Conservation (phyloP, 768 basidiomycete genomes). For the Termitomyces sp. region DNA sequence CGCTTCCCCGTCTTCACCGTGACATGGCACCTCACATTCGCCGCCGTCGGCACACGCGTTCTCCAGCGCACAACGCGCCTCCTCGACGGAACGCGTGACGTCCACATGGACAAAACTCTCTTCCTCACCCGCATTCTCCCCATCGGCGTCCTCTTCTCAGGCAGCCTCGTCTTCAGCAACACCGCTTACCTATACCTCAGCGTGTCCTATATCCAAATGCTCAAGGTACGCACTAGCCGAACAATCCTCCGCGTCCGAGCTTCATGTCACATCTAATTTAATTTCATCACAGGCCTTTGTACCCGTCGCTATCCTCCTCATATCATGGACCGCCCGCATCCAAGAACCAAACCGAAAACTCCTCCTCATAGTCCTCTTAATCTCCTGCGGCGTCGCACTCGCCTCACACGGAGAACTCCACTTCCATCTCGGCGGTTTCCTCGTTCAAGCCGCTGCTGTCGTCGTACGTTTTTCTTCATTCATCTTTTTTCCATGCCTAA, state of each 20-base stretch:
- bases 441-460: constrained; percentile 85
- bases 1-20: constrained; percentile 91
- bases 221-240: constrained; percentile 44
- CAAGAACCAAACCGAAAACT: constrained; percentile 84
- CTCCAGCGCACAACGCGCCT: constrained; percentile 79
- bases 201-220: constrained; percentile 96
- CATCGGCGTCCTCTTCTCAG: constrained; percentile 91
- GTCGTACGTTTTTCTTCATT: constrained; percentile 45
- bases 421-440: constrained; percentile 85
- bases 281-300: constrained; percentile 69
- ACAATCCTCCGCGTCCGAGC: no score
- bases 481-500: neutral
- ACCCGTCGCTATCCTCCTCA: constrained; percentile 86
- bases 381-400: constrained; percentile 85
- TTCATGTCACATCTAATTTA: no score
- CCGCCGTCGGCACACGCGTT: constrained; percentile 82
- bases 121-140: constrained; percentile 87
- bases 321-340: constrained; percentile 88
- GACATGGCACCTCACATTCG: constrained; percentile 79
- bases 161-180: constrained; percentile 86
- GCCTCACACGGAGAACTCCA: constrained; percentile 86
- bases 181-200: constrained; percentile 89
- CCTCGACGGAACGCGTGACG: constrained; percentile 74
- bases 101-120: constrained; percentile 74
- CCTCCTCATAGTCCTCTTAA: constrained; percentile 82